Percentiles rank a stretch among this genome's conserved stretches.
These are phyloP conservation scores for Leccinum fibrillosum DNA, from an alignment of 768 basidiomycete genomes.

Conservation along the genomic window DNA sequence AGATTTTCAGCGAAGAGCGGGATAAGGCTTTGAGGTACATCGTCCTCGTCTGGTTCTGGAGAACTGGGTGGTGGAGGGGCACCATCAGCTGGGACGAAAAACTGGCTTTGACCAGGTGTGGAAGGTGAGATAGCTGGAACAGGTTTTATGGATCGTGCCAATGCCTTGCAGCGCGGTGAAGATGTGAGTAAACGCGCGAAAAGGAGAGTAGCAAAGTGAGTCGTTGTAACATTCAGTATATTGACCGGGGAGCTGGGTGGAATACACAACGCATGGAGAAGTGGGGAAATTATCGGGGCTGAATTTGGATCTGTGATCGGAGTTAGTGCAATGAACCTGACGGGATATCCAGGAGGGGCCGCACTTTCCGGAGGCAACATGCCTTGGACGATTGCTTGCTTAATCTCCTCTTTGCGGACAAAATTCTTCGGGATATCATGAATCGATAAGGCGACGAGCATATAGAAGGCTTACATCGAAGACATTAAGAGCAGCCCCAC, in stretches of 20 bases:
- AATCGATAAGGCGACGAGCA: not conserved
- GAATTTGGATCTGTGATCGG: constrained; percentile 26
- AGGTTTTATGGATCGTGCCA: constrained; percentile 65
- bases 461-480: constrained; percentile 68
- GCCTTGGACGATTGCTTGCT: constrained; percentile 63
- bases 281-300: constrained; percentile 54
- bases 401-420: constrained; percentile 68
- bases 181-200: constrained; percentile 77
- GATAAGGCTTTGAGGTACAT: constrained; percentile 68
- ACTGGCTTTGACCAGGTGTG: constrained; percentile 37
- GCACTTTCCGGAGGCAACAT: constrained; percentile 64
- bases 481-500: constrained; percentile 72
- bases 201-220: constrained; percentile 72
- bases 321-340: not conserved
- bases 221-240: constrained; percentile 53
- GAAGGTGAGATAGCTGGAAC: constrained; percentile 33
- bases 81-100: constrained; percentile 79
- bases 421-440: constrained; percentile 53
- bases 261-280: constrained; percentile 64
- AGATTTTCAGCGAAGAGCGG: constrained; percentile 89
- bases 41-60: constrained; percentile 51
- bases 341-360: not conserved
- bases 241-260: constrained; percentile 62
- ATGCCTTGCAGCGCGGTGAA: constrained; percentile 58
- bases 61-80: constrained; percentile 33